These are phyloP conservation scores for Cladobotryum mycophilum DNA, from an alignment of 2,329 filamentous ascomycete genomes.

Conservation along the genomic window DNA sequence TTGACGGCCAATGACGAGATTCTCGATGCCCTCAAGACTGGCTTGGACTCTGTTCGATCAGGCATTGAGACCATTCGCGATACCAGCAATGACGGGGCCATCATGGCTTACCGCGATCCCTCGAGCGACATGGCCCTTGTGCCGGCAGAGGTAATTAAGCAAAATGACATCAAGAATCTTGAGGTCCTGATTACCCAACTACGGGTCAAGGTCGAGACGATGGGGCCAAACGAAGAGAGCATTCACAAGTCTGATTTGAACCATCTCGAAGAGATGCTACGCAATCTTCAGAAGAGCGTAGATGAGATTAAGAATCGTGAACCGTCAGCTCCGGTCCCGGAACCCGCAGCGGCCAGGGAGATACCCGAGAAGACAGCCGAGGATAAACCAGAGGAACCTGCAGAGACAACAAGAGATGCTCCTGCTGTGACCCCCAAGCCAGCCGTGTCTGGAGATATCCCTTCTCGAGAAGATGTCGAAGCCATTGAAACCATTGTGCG, in stretches of 20 bases:
- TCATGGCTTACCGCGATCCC: slow-evolving; percentile 26
- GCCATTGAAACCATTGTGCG: slow-evolving; percentile 85
- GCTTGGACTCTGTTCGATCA: slow-evolving; percentile 64
- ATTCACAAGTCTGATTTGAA: slow-evolving; percentile 48
- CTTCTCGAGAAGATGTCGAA: slow-evolving; percentile 69
- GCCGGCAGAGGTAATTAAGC: slow-evolving; percentile 49
- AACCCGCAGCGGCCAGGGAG: slow-evolving; percentile 13
- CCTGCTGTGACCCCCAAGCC: slow-evolving; percentile 7
- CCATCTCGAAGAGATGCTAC: slow-evolving; percentile 48
- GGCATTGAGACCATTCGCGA: slow-evolving; percentile 78
- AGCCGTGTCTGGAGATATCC: slow-evolving; percentile 29
- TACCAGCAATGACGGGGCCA: slow-evolving; percentile 41
- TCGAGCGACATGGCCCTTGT: slow-evolving; percentile 21
- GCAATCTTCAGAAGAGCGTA: slow-evolving; percentile 42
- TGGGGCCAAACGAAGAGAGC: slow-evolving; percentile 28
- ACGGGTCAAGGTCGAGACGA: slow-evolving; percentile 69
- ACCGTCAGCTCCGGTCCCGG: slow-evolving; percentile 9
- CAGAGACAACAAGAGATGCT: slow-evolving; percentile 29
- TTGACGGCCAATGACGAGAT: slow-evolving; percentile 85
- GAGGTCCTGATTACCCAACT: slow-evolving; percentile 79
- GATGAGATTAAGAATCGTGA: slow-evolving; percentile 37
- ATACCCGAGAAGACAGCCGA: not conserved
- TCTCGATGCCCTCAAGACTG: slow-evolving; percentile 78
- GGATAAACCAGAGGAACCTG: slow-evolving; percentile 24
- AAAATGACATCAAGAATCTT: slow-evolving; percentile 76